A percentile compares a stretch with the other conserved stretches of the same genome.
phyloP scores from a whole-genome alignment of 2,329 filamentous ascomycete species.

The Aspergillus amoenus region DNA sequence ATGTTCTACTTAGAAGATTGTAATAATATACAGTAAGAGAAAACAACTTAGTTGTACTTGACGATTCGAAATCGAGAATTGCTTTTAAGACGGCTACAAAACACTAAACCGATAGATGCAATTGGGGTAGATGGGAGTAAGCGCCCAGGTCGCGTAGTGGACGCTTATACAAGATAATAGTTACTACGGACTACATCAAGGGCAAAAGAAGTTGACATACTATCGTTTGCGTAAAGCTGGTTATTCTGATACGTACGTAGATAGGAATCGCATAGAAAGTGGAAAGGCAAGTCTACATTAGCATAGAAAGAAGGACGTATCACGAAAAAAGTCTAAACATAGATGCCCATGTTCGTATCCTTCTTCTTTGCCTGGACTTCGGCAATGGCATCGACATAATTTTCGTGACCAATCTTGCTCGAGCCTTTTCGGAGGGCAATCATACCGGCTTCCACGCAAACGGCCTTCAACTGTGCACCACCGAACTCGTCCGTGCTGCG shows the following conservation, averaged over 20 bases:
- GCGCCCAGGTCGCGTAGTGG: too few relatives aligned
- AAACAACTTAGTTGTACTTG: background rate
- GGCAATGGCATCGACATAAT: conserved; percentile 97
- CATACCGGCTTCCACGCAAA: conserved; percentile 99
- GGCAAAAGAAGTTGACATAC: background rate
- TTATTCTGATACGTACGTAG: conserved; percentile 8
- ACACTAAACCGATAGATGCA: background rate
- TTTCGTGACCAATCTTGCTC: conserved; percentile 95
- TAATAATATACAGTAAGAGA: background rate
- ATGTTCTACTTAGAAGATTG: background rate
- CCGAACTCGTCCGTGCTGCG: conserved; percentile 98
- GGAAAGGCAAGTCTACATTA: background rate
- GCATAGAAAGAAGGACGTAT: background rate
- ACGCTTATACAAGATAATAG: background rate
- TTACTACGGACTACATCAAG: background rate
- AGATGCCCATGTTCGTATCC: conserved; percentile 59
- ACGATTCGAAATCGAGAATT: background rate
- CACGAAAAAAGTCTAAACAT: conserved; percentile 32
- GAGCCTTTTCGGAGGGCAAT: conserved; percentile 92
- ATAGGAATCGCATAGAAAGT: conserved; percentile 9
- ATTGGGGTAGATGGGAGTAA: background rate
- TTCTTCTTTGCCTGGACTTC: conserved; percentile 92
- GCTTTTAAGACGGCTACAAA: background rate
- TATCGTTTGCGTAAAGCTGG: background rate
- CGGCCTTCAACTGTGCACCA: conserved; percentile 95